A percentile compares a stretch with the other conserved stretches of the same genome.
Evolutionary conservation across 345 rosid species (phyloP).

Genomic region (Citrus medica): DNA sequence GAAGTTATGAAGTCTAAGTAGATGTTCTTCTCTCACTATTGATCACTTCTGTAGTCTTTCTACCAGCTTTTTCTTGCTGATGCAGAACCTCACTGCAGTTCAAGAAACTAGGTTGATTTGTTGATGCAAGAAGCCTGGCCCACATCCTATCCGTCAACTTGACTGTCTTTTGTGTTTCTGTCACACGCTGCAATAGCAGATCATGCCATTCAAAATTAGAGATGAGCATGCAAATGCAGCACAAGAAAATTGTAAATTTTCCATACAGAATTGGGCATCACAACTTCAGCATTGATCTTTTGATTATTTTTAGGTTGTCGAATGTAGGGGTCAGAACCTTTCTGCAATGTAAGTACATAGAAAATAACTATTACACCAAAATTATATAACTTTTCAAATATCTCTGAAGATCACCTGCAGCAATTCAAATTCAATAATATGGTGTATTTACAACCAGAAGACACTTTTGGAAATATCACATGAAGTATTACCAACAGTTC

Average conservation of each 20-base stretch:
- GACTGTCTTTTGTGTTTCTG: conserved; percentile 70
- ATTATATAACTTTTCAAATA: not conserved
- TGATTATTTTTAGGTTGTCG: not conserved
- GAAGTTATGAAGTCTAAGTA: conserved; percentile 22
- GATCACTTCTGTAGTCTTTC: conserved; percentile 30
- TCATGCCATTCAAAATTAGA: conserved; percentile 8
- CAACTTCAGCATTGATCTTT: not conserved
- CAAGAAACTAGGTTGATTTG: conserved; percentile 88
- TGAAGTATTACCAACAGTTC: not conserved
- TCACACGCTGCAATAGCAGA: conserved; percentile 58
- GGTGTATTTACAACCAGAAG: not conserved
- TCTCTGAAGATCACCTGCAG: not conserved
- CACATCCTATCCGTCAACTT: conserved; percentile 91
- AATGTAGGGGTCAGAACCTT: not conserved
- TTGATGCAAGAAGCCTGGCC: conserved; percentile 97
- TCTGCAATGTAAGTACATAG: not conserved
- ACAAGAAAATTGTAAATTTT: not conserved
- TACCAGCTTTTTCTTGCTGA: conserved; percentile 25
- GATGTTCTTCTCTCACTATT: conserved; percentile 40
- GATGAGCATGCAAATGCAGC: not conserved
- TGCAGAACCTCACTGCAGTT: conserved; percentile 30
- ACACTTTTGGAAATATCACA: not conserved
- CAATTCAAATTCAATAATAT: not conserved
- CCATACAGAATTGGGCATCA: not conserved
- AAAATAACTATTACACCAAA: not conserved